Evolutionary conservation across 441 rosid species (phyloP), one percentile per base, ranked within the genome.

Genomic region (Geranium incanum): DNA sequence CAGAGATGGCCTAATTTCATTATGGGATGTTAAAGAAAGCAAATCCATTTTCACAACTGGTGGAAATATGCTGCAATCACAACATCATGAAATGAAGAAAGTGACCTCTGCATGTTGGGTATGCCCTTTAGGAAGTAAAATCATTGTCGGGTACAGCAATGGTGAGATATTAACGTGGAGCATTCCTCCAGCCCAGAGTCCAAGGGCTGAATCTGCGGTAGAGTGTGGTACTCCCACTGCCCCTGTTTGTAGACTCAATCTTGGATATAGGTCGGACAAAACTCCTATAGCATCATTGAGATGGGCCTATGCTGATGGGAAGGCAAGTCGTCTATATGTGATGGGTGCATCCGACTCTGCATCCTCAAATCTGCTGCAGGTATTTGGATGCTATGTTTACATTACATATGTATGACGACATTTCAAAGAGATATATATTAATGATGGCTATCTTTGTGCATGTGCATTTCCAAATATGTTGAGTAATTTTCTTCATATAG

Each of bases 31-130:
- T 77, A 76, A 77, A 74, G 95, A 86, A 74, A 90, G 94, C 80
- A 88, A 78, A 79, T 71, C 88, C 23, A 65, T 87, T 70, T 78
- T 86, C 71, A 77, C 83, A 75, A 82, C 85, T 2, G 95, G 93
- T 70, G 92, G 88, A 78, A 78, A 82, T 63, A 78, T 78, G 68
- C 68, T 86, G 75, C 91, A 78, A 23, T 77, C 87, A 67, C 77
- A 78, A 67, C 68, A 84, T n/a, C 84, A 81, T 65, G 97, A 90
- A 59, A 84, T 77, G 50, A 94, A 88, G 87, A 85, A 84, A 82
- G 93, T 80, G 70, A 90, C 97, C 41, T 84, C 87, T 69, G 95
- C 97, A 60, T 86, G 97, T 70, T 94, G 97, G 99, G 90, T 78
- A 45, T 94, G 97, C 60, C 93, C 96, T 36, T 65, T 79, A 72